Evolutionary conservation across 805 yeast species (phyloP).

Genomic region (Cephaloascus fragrans): DNA sequence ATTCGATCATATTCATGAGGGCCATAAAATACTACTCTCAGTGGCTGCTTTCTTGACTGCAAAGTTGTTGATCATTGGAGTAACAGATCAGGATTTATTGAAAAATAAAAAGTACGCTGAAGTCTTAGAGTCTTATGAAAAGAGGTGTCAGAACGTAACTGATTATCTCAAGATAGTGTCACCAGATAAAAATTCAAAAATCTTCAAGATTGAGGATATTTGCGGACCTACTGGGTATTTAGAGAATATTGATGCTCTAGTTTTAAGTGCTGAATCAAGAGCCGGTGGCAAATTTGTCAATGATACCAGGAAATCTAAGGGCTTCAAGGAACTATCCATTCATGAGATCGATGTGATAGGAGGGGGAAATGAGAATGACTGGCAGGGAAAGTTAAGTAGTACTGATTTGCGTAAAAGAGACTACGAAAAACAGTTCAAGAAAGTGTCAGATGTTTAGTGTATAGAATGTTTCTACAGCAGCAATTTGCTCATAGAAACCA

Average conservation of each 20-base stretch:
- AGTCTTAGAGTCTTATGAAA: slow-evolving; percentile 46
- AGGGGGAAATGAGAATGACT: slow-evolving; percentile 30
- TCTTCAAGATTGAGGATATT: slow-evolving; percentile 65
- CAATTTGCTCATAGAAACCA: too few species aligned
- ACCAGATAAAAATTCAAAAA: slow-evolving; percentile 36
- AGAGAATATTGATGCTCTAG: slow-evolving; percentile 64
- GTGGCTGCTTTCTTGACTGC: slow-evolving; percentile 56
- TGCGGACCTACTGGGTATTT: slow-evolving; percentile 90
- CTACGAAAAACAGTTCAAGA: slow-evolving; percentile 2
- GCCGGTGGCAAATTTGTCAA: slow-evolving; percentile 72
- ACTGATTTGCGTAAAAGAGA: slow-evolving; percentile 54
- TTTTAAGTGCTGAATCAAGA: slow-evolving; percentile 72
- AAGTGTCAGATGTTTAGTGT: too few species aligned
- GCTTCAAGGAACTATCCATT: slow-evolving; percentile 36
- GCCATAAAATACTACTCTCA: slow-evolving; percentile 80
- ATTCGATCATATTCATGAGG: slow-evolving; percentile 93
- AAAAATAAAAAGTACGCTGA: slow-evolving; percentile 67
- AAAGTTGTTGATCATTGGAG: slow-evolving; percentile 59
- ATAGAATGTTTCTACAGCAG: too few species aligned
- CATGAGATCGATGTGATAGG: slow-evolving; percentile 49
- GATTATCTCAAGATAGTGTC: slow-evolving; percentile 39
- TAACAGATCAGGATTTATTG: slow-evolving; percentile 69
- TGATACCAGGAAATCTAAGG: slow-evolving; percentile 44
- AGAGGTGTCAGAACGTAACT: slow-evolving; percentile 36
- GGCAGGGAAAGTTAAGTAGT: slow-evolving; percentile 74